Percentiles rank a stretch among this genome's conserved stretches.
Evolutionary conservation across 495 filamentous ascomycete genomes (phyloP).

Genomic region (Aspergillus sclerotiicarbonarius): DNA sequence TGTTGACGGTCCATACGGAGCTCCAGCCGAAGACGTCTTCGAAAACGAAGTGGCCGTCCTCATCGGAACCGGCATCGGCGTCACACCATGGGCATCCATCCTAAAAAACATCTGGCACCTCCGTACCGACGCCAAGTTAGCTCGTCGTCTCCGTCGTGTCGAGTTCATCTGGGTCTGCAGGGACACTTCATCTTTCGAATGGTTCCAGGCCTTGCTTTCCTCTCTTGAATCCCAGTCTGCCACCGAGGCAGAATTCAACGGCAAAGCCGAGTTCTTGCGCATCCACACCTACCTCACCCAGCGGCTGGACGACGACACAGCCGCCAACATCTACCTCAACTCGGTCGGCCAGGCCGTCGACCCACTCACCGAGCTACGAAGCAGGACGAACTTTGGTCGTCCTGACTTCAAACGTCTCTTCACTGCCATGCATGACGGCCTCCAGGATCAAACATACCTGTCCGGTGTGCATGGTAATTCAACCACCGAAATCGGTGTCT

Average conservation of each 20-base stretch:
- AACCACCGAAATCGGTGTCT: constrained; percentile 88
- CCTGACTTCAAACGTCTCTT: constrained; percentile 88
- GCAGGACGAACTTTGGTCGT: constrained; percentile 91
- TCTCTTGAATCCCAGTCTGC: constrained; percentile 87
- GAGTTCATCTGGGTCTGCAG: constrained; percentile 99
- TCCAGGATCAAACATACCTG: constrained; percentile 81
- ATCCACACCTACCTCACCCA: constrained; percentile 99
- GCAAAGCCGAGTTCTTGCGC: constrained; percentile 81
- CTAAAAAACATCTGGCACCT: constrained; percentile 99
- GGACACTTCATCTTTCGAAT: constrained; percentile 94
- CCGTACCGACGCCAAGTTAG: constrained; percentile 79
- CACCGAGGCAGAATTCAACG: constrained; percentile 62
- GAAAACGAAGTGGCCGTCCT: constrained; percentile 98
- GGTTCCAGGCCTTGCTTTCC: constrained; percentile 93
- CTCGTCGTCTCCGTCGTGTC: constrained; percentile 83
- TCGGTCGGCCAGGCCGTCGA: constrained; percentile 83
- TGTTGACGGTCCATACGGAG: constrained; percentile 95
- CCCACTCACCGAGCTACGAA: constrained; percentile 85
- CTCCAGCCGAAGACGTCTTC: constrained; percentile 89
- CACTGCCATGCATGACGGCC: constrained; percentile 79
- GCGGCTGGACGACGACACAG: constrained; percentile 82
- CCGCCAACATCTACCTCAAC: constrained; percentile 96
- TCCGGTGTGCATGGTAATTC: constrained; percentile 66
- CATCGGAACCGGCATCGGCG: constrained; percentile 95
- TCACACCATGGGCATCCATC: constrained; percentile 96